Percentiles rank a stretch among this genome's conserved stretches.
These are phyloP conservation scores for Eucalyptus cloeziana DNA, from an alignment of 345 rosid genomes.

Conservation along the genomic window DNA sequence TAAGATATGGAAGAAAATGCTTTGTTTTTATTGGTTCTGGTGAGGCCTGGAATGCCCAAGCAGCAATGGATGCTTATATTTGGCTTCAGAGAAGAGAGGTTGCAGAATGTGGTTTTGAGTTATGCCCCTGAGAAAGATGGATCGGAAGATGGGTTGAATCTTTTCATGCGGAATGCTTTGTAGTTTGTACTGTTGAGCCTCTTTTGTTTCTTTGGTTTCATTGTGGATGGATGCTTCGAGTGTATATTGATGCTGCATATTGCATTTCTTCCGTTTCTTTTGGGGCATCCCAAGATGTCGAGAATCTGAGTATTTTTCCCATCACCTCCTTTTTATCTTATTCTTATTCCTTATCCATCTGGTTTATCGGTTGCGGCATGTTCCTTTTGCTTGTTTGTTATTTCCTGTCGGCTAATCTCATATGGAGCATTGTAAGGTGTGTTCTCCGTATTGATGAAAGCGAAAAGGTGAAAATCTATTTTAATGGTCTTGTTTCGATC, in stretches of 20 bases:
- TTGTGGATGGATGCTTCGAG: background rate
- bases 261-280: background rate
- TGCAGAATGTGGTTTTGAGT: background rate
- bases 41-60: background rate
- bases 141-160: background rate
- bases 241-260: background rate
- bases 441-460: background rate
- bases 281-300: background rate
- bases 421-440: too few relatives aligned
- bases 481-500: background rate
- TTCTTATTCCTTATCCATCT: background rate
- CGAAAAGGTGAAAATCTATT: background rate
- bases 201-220: background rate
- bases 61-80: background rate
- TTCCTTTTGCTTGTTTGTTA: background rate
- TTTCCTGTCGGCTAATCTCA: background rate
- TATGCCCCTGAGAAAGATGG: background rate
- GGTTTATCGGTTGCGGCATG: background rate
- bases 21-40: background rate
- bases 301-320: conserved; percentile 1
- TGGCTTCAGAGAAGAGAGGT: background rate
- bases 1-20: background rate
- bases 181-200: too few relatives aligned
- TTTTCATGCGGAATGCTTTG: background rate
- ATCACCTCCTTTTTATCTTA: background rate